These are phyloP conservation scores for Nectriaceae sp. DNA, from an alignment of 2,329 filamentous ascomycete species.

Conservation along the genomic window DNA sequence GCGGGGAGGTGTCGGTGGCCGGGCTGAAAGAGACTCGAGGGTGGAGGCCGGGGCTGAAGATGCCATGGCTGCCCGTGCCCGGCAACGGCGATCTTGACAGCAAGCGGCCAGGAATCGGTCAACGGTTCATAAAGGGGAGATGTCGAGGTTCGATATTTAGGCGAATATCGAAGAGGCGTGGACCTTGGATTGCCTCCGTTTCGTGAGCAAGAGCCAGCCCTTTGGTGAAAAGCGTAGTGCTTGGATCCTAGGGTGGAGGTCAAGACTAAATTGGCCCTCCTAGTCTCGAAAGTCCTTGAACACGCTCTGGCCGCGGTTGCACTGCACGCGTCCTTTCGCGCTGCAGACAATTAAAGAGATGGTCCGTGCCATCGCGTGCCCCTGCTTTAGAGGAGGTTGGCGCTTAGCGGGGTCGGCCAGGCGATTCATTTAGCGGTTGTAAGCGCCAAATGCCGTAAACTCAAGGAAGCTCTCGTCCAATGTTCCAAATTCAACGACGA, in stretches of 20 bases:
- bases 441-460: no score
- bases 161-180: no score
- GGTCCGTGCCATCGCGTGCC: slow-evolving; percentile 17
- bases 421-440: no score
- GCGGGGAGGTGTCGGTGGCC: slow-evolving; percentile 69
- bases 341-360: slow-evolving; percentile 27
- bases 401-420: no score
- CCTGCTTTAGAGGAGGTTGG: background rate
- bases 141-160: no score
- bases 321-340: background rate
- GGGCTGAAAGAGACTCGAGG: slow-evolving; percentile 56
- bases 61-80: slow-evolving; percentile 45
- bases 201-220: no score
- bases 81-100: slow-evolving; percentile 42
- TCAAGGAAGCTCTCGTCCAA: no score
- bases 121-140: slow-evolving; percentile 22
- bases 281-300: slow-evolving; percentile 8
- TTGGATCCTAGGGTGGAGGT: background rate
- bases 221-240: no score
- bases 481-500: no score
- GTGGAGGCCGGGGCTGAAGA: slow-evolving; percentile 40
- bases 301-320: slow-evolving; percentile 22
- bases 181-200: no score
- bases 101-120: slow-evolving; percentile 29
- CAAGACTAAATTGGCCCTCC: slow-evolving; percentile 11